Conservation (phyloP, 352 stramenopile genomes). For the Phytophthora colocasiae region DNA sequence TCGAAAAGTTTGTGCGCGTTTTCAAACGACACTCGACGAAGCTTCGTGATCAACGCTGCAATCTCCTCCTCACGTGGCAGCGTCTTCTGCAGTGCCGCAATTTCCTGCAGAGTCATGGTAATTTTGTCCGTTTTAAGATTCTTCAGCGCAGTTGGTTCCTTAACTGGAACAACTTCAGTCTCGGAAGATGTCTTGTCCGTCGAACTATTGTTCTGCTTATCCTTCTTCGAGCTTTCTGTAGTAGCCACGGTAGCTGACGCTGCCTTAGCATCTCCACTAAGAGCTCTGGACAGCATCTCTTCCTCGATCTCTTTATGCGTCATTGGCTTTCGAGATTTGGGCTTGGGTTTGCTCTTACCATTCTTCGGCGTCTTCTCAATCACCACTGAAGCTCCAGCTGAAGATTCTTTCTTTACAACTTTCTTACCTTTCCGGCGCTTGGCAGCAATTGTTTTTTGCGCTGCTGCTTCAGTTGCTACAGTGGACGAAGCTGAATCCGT, state of each 20-base stretch:
- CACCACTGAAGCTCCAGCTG: neutral
- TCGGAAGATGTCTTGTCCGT: slow-evolving; percentile 5
- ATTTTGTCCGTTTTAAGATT: slow-evolving; percentile 67
- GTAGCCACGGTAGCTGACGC: neutral
- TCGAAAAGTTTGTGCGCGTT: slow-evolving; percentile 84
- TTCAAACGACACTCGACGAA: slow-evolving; percentile 76
- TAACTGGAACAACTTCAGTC: slow-evolving; percentile 24
- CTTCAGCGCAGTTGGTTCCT: slow-evolving; percentile 40
- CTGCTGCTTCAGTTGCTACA: neutral
- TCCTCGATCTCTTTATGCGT: slow-evolving; percentile 47
- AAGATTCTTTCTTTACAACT: slow-evolving; percentile 34
- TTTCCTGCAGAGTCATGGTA: slow-evolving; percentile 77
- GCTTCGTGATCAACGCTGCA: slow-evolving; percentile 58
- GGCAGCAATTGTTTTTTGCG: slow-evolving; percentile 26
- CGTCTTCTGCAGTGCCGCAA: slow-evolving; percentile 77
- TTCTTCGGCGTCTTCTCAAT: slow-evolving; percentile 2
- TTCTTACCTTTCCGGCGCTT: slow-evolving; percentile 44
- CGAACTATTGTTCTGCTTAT: slow-evolving; percentile 9
- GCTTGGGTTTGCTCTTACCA: slow-evolving; percentile 16
- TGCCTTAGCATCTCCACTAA: slow-evolving; percentile 24
- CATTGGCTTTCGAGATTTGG: slow-evolving; percentile 30
- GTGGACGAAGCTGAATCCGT: slow-evolving; percentile 2
- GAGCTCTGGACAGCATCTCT: slow-evolving; percentile 37
- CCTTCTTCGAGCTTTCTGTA: slow-evolving; percentile 17
- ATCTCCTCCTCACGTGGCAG: slow-evolving; percentile 74